Conservation (phyloP, 805 yeast genomes). For the Wickerhamomyces chaumierensis region DNA sequence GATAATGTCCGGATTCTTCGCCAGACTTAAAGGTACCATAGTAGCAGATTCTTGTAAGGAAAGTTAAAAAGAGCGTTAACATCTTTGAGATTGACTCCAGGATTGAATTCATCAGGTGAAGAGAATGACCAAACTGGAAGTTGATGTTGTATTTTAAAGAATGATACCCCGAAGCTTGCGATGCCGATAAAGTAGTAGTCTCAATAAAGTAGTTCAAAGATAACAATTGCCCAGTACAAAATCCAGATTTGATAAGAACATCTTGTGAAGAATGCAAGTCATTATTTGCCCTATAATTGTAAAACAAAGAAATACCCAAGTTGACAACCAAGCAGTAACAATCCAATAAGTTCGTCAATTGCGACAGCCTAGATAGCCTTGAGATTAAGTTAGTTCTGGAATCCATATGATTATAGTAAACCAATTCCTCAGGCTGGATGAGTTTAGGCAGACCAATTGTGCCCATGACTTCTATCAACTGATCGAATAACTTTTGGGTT, state of each 20-base stretch:
- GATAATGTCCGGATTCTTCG: not conserved
- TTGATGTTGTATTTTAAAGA: not conserved
- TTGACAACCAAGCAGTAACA: no score
- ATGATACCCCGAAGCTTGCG: not conserved
- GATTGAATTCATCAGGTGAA: not conserved
- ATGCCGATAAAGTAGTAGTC: not conserved
- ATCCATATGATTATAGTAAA: no score
- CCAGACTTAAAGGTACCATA: not conserved
- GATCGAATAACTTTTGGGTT: not conserved
- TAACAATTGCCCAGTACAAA: not conserved
- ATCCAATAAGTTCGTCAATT: not conserved
- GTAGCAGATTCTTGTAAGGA: not conserved
- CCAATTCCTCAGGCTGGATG: not conserved
- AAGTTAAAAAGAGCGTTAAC: no score
- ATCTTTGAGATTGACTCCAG: not conserved
- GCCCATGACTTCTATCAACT: not conserved
- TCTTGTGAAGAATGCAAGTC: not conserved
- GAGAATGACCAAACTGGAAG: not conserved
- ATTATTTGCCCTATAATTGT: not conserved
- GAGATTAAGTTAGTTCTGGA: not conserved
- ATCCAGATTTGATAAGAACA: not conserved
- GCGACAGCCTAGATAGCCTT: not conserved
- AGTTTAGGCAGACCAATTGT: not conserved
- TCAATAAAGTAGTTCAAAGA: not conserved
- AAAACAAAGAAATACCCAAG: not conserved